Percentiles rank a stretch among this genome's conserved stretches.
Evolutionary conservation across 73 alveolate species (phyloP).

Genomic region (Paraurostyla sp.): DNA sequence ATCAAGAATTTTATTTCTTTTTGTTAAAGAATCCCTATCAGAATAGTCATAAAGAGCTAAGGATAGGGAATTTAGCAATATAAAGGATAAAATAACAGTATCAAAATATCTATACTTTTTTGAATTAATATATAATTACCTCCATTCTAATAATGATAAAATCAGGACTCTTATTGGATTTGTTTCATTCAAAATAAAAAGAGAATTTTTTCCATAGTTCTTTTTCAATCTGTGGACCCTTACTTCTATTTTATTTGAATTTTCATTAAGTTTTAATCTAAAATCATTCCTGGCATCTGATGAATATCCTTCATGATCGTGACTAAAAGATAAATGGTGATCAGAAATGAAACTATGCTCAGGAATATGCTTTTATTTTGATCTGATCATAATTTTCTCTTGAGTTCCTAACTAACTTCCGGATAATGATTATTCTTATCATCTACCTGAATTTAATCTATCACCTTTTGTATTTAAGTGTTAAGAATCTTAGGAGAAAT

Average conservation of each 20-base stretch:
- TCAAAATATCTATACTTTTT: slow-evolving; percentile 29
- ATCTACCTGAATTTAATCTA: too few relatives aligned
- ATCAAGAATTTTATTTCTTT: slow-evolving; percentile 21
- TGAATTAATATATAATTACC: not conserved
- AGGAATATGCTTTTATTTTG: too few relatives aligned
- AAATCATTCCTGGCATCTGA: not conserved
- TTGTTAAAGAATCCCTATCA: not conserved
- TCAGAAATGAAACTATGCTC: not conserved
- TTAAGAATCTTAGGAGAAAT: too few relatives aligned
- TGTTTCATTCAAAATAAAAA: not conserved
- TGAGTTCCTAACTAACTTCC: too few relatives aligned
- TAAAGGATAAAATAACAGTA: not conserved
- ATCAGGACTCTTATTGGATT: slow-evolving; percentile 19
- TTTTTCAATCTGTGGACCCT: not conserved
- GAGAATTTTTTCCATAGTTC: slow-evolving; percentile 21
- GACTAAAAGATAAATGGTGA: not conserved
- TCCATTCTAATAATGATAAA: slow-evolving; percentile 19
- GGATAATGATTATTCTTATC: too few relatives aligned
- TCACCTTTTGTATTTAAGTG: too few relatives aligned
- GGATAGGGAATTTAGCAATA: slow-evolving; percentile 10
- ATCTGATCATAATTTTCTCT: too few relatives aligned
- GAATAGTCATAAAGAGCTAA: slow-evolving; percentile 48
- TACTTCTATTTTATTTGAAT: not conserved
- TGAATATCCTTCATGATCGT: not conserved
- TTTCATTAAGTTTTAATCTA: not conserved